Conservation (phyloP, 768 basidiomycete genomes). For the Mycena pura region DNA sequence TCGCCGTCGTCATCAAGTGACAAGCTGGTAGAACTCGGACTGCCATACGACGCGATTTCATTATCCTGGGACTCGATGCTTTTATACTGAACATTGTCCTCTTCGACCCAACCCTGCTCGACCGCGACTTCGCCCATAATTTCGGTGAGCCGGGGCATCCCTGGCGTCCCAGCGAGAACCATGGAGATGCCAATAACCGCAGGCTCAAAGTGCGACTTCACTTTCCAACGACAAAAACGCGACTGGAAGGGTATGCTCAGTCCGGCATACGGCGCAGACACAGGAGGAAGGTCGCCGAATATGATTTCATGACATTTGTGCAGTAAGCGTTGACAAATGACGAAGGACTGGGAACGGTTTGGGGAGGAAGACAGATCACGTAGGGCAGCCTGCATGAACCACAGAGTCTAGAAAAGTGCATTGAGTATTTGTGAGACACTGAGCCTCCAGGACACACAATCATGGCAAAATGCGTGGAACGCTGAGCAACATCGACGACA, state of each 20-base stretch:
- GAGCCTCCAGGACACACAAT: conserved; percentile 65
- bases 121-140: conserved; percentile 83
- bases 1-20: conserved; percentile 50
- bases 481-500: conserved; percentile 85
- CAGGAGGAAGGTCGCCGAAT: conserved; percentile 82
- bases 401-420: conserved; percentile 72
- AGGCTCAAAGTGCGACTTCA: conserved; percentile 77
- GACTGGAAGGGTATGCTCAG: conserved; percentile 56
- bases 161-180: conserved; percentile 77
- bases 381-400: conserved; percentile 98
- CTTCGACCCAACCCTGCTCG: conserved; percentile 85
- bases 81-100: conserved; percentile 56
- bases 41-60: conserved; percentile 41
- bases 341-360: conserved; percentile 78
- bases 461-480: conserved; percentile 95
- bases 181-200: conserved; percentile 86
- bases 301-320: conserved; percentile 96
- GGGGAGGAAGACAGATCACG: conserved; percentile 71
- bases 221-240: conserved; percentile 62
- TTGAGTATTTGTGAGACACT: conserved; percentile 25
- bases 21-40: conserved; percentile 27
- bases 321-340: conserved; percentile 89
- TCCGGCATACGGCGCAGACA: conserved; percentile 70
- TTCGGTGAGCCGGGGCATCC: conserved; percentile 76
- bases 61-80: conserved; percentile 57